These are phyloP conservation scores for Hylodesmum podocarpum DNA, from an alignment of 306 rosid genomes.

Conservation along the genomic window DNA sequence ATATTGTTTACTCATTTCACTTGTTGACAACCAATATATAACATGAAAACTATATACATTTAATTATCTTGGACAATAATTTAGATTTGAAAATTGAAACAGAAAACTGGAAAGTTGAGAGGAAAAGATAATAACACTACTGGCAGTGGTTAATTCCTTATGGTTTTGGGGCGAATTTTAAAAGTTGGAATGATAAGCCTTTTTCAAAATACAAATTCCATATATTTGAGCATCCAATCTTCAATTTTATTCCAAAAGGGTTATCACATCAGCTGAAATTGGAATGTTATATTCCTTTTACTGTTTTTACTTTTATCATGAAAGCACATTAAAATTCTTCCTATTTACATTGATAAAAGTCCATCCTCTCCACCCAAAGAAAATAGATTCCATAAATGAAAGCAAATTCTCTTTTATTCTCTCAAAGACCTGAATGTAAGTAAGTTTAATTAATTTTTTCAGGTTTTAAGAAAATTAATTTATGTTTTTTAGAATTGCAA, in stretches of 20 bases:
- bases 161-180: neutral
- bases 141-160: neutral
- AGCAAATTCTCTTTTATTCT: too few relatives aligned
- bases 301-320: neutral
- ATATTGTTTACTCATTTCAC: neutral
- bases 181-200: neutral
- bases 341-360: neutral
- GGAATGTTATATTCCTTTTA: neutral
- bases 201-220: neutral
- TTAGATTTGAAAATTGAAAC: neutral
- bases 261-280: neutral
- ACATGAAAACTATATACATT: neutral
- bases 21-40: neutral
- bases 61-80: neutral
- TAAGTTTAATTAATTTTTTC: too few relatives aligned
- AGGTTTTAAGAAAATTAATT: too few relatives aligned
- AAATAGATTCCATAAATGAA: too few relatives aligned
- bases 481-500: too few relatives aligned
- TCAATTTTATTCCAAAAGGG: neutral
- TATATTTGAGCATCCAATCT: neutral
- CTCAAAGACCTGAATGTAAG: too few relatives aligned
- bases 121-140: neutral
- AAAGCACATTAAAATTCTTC: neutral
- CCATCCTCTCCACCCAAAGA: neutral
- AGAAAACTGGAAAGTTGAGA: neutral